Conservation (phyloP, 2,329 filamentous ascomycete genomes). For the Alternaria viburni region DNA sequence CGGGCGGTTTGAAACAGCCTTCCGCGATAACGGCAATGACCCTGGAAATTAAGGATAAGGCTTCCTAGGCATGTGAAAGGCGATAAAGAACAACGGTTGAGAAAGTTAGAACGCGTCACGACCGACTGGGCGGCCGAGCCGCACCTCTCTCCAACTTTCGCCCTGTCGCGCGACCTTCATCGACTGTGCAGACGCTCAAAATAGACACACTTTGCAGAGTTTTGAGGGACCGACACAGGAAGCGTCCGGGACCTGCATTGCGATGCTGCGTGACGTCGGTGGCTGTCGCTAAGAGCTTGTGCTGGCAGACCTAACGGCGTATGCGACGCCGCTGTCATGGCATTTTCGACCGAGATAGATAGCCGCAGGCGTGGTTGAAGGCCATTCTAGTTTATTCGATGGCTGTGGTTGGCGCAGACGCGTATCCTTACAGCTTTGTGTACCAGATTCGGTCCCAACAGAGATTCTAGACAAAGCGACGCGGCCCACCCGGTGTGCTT, state of each 20-base stretch:
- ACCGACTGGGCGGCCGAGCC: background rate
- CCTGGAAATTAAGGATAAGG: constrained; percentile 15
- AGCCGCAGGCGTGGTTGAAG: background rate
- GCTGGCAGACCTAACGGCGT: constrained; percentile 3
- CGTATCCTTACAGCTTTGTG: background rate
- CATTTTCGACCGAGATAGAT: background rate
- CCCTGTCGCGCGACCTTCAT: background rate
- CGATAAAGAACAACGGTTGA: background rate
- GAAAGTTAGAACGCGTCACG: background rate
- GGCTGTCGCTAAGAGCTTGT: constrained; percentile 1
- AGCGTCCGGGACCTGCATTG: constrained; percentile 12
- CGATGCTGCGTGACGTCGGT: constrained; percentile 12
- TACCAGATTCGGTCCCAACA: constrained; percentile 23
- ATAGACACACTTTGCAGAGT: background rate
- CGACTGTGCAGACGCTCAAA: background rate
- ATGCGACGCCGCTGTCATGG: constrained; percentile 2
- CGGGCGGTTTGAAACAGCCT: constrained; percentile 13
- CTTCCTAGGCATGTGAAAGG: background rate
- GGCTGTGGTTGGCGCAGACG: constrained; percentile 5
- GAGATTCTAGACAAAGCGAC: constrained; percentile 7
- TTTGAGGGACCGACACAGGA: background rate
- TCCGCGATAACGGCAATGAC: constrained; percentile 12
- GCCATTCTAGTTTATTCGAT: background rate
- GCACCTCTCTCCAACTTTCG: background rate
- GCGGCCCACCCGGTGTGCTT: constrained; percentile 16